Evolutionary conservation across 805 yeast genomes (phyloP), one percentile per base, ranked within the genome.

Genomic region (Isabelozyma pseudorhagii): DNA sequence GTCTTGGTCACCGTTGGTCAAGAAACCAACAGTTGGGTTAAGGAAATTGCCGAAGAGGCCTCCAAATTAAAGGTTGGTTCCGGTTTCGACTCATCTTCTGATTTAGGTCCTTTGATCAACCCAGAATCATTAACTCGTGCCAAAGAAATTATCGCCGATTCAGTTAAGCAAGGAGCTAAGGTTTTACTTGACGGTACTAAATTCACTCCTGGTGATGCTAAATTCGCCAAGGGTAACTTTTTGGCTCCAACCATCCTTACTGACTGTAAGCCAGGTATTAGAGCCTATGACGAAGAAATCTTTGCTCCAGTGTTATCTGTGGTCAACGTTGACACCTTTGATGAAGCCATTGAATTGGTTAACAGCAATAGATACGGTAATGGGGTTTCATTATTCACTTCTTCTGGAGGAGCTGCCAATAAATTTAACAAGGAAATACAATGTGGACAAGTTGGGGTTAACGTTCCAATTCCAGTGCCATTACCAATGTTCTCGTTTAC

Each of bases 401-500:
- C 78, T 34, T 81, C 86, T 1, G 92, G 92, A 10, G 72, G 86
- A 18, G 72, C 80, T n/a, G 87, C 88, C 4, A 85, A 84, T 66
- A 81, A 81, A 63, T 85, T 86, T 74, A 84, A 79, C 64, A 81
- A 77, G 68, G 77, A 81, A 55, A 80, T 85, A 53, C 87, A 84
- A 51, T 82, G 85, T 49, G 92, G 92, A 31, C 91, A 85, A 68
- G 87, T 85, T 46, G 92, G 92, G 49, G 76, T 85, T 57, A 85
- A 85, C 59, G 89, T 85, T 38, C 91, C 92, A 13, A 86, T 85
- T 53, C 92, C 92, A 5, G 92, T 85, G 15, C 92, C 92, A 45
- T 72, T 86, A 64, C 91, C 92, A 51, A 83, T 86, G 88, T 85
- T 85, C 68, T 83, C 89, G 3, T 85, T 85, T 72, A 86, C 92